Base-by-base conservation (phyloP, 257 asterid species). In the Primulina eburnea region DNA sequence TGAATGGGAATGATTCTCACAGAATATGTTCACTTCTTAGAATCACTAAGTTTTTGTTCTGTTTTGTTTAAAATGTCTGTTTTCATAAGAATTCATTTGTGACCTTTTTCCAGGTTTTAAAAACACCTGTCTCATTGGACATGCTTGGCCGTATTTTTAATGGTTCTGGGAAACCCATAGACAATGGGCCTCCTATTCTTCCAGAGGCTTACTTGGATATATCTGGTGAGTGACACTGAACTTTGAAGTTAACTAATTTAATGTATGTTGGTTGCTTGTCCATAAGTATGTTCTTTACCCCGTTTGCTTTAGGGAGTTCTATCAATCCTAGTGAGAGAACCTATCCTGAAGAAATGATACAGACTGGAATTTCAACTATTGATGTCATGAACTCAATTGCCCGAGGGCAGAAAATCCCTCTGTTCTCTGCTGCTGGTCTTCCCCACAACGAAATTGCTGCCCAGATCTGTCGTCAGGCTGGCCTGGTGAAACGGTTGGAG, bases 361-460 rank as follows among this genome's bases (percentile, higher is more conserved):
- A 92, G 83, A 90, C 98, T 5, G 98, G 98, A 73, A 92, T 92
- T 80, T 92, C 98, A 71, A 92, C 98, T 43, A 90, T 92, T 72
- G 98, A 92, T 77, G 98, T 92, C 82, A 92, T 92, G 98, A 92
- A 92, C 80, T 92, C 98, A 73, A 90, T 92, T 79, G 97, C 98
- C 63, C 87, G 98, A 67, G 98, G 98, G 73, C 98, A 92, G 84
- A 92, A 92, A 79, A 92, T 92, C 68, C 98, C 97, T 59, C 98
- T 92, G 63, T 92, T 92, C 62, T 92, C 98, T 40, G 98, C 98
- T 73, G 98, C 98, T 65, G 98, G 98, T 84, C 97, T 92, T 78
- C 98, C 97, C 67, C 98, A 92, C 85, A 92, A 92, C 80, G 98
- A 92, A 87, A 92, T 92, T 12, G 98, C 98, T 68, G 98, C 98